These are phyloP conservation scores for Vinca minor DNA, from an alignment of 257 asterid genomes.

Conservation along the genomic window DNA sequence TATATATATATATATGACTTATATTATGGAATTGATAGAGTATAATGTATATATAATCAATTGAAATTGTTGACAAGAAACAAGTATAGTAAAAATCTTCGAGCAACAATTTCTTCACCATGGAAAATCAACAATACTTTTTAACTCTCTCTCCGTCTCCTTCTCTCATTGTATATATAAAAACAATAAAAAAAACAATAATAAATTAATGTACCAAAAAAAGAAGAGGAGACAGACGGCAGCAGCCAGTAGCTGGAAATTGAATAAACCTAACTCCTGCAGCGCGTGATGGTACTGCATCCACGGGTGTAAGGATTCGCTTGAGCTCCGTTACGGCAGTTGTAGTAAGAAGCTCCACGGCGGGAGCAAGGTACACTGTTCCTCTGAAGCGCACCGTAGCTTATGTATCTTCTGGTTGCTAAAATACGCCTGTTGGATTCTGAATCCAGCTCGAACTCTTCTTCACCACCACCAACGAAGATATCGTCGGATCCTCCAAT, in stretches of 20 bases:
- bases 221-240: not conserved
- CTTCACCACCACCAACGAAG: conserved; percentile 32
- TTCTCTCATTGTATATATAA: no score
- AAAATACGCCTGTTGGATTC: conserved; percentile 72
- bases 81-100: conserved; percentile 13
- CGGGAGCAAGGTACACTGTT: conserved; percentile 84
- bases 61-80: conserved; percentile 19
- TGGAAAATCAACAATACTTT: conserved; percentile 7
- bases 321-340: conserved; percentile 86
- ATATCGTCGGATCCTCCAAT: conserved; percentile 57
- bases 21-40: no score
- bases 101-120: conserved; percentile 9
- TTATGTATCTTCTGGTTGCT: conserved; percentile 51
- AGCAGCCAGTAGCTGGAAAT: not conserved
- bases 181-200: conserved; percentile 8
- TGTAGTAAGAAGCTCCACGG: conserved; percentile 90
- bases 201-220: conserved; percentile 8
- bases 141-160: no score
- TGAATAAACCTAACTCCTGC: conserved; percentile 43
- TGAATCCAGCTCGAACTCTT: conserved; percentile 68
- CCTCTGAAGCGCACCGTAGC: conserved; percentile 92
- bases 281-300: conserved; percentile 83
- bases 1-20: no score
- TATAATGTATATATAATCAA: not conserved
- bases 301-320: conserved; percentile 89